Evolutionary conservation across 768 basidiomycete species (phyloP), one percentile per base, ranked within the genome.

Genomic region (Naematelia aurantialba): DNA sequence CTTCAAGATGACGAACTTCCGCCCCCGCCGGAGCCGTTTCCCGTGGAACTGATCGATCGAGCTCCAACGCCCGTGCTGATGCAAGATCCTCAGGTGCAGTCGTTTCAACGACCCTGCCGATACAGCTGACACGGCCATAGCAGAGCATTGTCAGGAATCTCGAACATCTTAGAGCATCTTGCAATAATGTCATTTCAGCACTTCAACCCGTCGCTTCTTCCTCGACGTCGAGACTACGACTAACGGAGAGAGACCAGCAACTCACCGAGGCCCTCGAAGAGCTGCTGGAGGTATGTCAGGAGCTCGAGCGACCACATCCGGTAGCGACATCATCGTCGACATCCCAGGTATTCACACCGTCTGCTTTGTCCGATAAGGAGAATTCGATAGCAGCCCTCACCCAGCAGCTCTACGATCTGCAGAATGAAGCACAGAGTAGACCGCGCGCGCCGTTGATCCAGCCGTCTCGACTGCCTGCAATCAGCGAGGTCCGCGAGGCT

Each of bases 21-120:
- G 25, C 56, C 70, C 21, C 63, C 70, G 4, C 70, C 70, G 26
- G 55, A 26, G n/a, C 67, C 70, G 11, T 72, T 72, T 27, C 70
- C 67, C 0, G 39, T 56, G 12, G 59, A 65, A 17, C 46, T 49
- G 47, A 2, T 63, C 11, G 34, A 45, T 3, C 1, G 25, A 21
- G 39, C 44, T 8, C 8, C 34, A 39, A 39, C 19, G n/a, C 21
- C 42, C 54, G 1, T 21, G 19, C 52, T 31, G 30, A 19, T n/a
- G 27, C 5, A 10, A 25, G 19, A 2, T n/a, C 21, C 19, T 39
- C 53, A 11, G 31, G 17, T 34, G 27, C 19, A 57, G n/a, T 29
- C 5, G 4, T 29, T 24, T 17, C 30, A 14, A n/a, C 11, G 26
- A 14, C 31, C 27, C 25, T 13, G 19, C 4, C 31, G 25, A 55